A percentile compares a stretch with the other conserved stretches of the same genome.
Evolutionary conservation across 768 basidiomycete genomes (phyloP).

Genomic region (Hygrocybe coccinea): DNA sequence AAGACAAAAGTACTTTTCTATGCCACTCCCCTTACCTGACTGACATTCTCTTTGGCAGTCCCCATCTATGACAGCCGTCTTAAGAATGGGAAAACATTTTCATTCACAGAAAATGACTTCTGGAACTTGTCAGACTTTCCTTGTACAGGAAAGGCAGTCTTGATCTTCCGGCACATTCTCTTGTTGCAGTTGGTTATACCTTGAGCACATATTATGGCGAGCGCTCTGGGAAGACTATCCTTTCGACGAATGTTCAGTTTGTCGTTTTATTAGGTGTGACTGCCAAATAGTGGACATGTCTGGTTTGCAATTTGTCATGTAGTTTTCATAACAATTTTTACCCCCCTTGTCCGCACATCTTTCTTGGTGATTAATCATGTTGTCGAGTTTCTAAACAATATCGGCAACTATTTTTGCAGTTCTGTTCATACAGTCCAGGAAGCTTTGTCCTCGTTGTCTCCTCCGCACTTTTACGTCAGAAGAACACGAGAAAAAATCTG

Average conservation of each 20-base stretch:
- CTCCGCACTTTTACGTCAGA: too few species aligned
- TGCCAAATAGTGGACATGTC: background rate
- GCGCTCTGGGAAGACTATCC: background rate
- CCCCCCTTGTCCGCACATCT: background rate
- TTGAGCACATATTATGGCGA: background rate
- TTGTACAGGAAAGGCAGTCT: background rate
- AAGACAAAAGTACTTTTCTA: background rate
- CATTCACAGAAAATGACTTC: background rate
- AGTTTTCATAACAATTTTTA: background rate
- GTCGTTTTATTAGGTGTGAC: background rate
- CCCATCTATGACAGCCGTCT: constrained; percentile 8
- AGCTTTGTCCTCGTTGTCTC: too few species aligned
- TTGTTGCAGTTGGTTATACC: background rate
- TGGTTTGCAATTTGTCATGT: background rate
- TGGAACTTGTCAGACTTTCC: background rate
- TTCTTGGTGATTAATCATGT: too few species aligned
- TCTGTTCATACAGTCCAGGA: too few species aligned
- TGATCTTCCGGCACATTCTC: background rate
- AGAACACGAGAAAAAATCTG: too few species aligned
- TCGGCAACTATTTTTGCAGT: too few species aligned
- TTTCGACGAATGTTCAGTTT: constrained; percentile 1
- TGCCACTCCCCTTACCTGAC: background rate
- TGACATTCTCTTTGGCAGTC: background rate
- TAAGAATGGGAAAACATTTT: background rate
- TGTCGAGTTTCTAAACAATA: too few species aligned